Evolutionary conservation across 2,329 filamentous ascomycete species (phyloP).

Genomic region (Bipolaris victoriae): DNA sequence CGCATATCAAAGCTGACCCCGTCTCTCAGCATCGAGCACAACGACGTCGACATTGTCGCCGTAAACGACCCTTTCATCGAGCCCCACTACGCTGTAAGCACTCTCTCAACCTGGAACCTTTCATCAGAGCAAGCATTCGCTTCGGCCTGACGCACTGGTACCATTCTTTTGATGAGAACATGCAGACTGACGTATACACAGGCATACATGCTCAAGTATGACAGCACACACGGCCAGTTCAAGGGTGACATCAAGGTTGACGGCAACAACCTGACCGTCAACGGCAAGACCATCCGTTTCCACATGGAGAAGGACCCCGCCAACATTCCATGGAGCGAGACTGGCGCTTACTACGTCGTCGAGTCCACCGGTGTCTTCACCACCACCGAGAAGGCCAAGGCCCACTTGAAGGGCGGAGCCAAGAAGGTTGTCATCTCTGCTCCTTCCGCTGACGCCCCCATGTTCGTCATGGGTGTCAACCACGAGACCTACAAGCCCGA

Average conservation of each 20-base stretch:
- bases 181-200: conserved; percentile 52
- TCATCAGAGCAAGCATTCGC: background rate
- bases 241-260: conserved; percentile 84
- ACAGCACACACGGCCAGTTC: conserved; percentile 96
- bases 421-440: conserved; percentile 92
- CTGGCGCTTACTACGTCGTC: conserved; percentile 90
- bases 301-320: conserved; percentile 90
- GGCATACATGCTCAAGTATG: conserved; percentile 99
- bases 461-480: conserved; percentile 99
- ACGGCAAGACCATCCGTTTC: conserved; percentile 95
- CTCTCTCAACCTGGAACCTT: conserved; percentile 5
- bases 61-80: conserved; percentile 99
- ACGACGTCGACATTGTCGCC: conserved; percentile 88
- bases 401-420: conserved; percentile 93
- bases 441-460: conserved; percentile 93
- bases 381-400: conserved; percentile 92
- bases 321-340: conserved; percentile 86
- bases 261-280: conserved; percentile 78
- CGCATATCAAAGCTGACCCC: conserved; percentile 25
- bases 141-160: background rate
- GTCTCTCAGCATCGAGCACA: conserved; percentile 72
- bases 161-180: background rate
- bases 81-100: conserved; percentile 91
- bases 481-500: conserved; percentile 89
- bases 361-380: conserved; percentile 99